These are phyloP conservation scores for Magnaporthiopsis incrustans DNA, from an alignment of 2,329 filamentous ascomycete species.

Conservation along the genomic window DNA sequence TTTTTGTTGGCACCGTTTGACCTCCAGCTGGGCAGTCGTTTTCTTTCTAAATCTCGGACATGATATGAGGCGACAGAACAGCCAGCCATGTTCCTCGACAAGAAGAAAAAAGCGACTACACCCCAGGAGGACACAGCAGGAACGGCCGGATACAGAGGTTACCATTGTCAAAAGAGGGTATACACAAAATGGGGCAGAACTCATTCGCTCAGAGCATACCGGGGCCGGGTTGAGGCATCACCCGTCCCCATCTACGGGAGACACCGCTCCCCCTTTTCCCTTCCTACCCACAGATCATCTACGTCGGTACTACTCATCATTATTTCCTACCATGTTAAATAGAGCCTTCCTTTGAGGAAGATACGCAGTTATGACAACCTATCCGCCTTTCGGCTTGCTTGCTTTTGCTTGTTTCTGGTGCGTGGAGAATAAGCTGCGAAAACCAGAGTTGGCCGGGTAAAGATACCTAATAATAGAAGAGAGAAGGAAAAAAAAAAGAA, in stretches of 20 bases:
- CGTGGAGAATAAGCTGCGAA: too few species aligned
- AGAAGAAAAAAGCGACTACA: background rate
- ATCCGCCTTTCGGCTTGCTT: too few species aligned
- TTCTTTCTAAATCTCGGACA: background rate
- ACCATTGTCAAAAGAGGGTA: background rate
- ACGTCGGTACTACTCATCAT: background rate
- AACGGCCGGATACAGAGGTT: background rate
- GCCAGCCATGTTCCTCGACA: background rate
- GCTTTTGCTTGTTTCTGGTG: too few species aligned
- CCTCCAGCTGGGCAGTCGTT: background rate
- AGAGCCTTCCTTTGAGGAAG: background rate
- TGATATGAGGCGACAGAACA: background rate
- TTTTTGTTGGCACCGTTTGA: background rate
- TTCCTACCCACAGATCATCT: background rate
- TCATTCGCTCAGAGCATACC: background rate
- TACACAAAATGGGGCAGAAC: background rate
- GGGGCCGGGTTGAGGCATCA: background rate
- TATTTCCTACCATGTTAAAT: background rate
- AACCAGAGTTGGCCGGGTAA: too few species aligned
- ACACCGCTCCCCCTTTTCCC: background rate
- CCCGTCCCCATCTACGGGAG: background rate
- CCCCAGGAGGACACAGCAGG: background rate
- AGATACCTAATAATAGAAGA: too few species aligned
- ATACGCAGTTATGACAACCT: background rate
- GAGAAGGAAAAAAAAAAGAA: too few species aligned